These are phyloP conservation scores for Torulaspora maleeae DNA, from an alignment of 805 yeast genomes.

Conservation along the genomic window DNA sequence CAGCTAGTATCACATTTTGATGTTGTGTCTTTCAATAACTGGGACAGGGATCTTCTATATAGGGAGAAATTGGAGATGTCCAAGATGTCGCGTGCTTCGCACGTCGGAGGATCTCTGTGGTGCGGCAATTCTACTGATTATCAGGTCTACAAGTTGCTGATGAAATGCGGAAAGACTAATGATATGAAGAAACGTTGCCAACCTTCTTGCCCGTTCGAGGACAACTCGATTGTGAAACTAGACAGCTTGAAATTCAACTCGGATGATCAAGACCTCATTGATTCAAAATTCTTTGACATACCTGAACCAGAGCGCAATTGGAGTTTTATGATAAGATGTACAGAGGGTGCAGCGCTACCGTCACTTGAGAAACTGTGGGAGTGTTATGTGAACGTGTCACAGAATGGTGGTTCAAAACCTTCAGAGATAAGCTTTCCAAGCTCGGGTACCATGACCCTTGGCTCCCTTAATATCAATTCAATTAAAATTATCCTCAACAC, in stretches of 20 bases:
- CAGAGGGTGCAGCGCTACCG: slow-evolving; percentile 56
- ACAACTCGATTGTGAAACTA: slow-evolving; percentile 47
- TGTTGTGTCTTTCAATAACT: slow-evolving; percentile 44
- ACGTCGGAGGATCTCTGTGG: slow-evolving; percentile 56
- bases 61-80: slow-evolving; percentile 81
- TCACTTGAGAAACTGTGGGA: slow-evolving; percentile 32
- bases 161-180: slow-evolving; percentile 4
- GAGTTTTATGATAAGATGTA: slow-evolving; percentile 54
- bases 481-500: slow-evolving; percentile 68
- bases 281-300: slow-evolving; percentile 39
- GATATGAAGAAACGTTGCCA: slow-evolving; percentile 12
- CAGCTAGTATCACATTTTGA: slow-evolving; percentile 38
- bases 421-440: slow-evolving; percentile 64
- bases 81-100: slow-evolving; percentile 76
- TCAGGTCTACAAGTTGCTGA: slow-evolving; percentile 37
- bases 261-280: slow-evolving; percentile 20
- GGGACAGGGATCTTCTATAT: slow-evolving; percentile 64
- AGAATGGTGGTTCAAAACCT: slow-evolving; percentile 5
- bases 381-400: slow-evolving; percentile 19
- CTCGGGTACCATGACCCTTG: slow-evolving; percentile 76
- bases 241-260: slow-evolving; percentile 27
- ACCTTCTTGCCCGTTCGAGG: slow-evolving; percentile 48
- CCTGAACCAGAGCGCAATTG: slow-evolving; percentile 47
- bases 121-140: slow-evolving; percentile 78
- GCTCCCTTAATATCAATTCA: slow-evolving; percentile 61